Evolutionary conservation across 371 early-diverging fungal species (phyloP), one percentile per base, ranked within the genome.

Genomic region (Mucor racemosus): DNA sequence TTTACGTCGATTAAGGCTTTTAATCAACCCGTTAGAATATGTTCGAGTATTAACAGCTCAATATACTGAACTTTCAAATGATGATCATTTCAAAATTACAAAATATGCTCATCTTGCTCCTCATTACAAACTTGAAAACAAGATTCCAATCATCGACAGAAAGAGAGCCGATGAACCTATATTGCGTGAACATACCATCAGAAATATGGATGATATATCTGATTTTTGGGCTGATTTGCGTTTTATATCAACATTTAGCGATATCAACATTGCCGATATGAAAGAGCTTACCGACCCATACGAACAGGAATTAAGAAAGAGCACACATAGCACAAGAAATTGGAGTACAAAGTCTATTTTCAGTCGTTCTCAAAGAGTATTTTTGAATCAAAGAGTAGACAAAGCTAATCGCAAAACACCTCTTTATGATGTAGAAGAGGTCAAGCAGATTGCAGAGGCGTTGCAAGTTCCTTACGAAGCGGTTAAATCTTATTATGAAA

Each of bases 161-260:
- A 68, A 66, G 14, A 54, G 17, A 15, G 6, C 7, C 0, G 68
- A 56, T 1, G 13, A 21, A 2, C 71, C 73, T 9, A 8, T 73
- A 9, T 8, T 77, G 1, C 61, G 66, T 15, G 71, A 67, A 8
- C 71, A 73, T 48, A 17, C 31, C 10, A 17, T 81, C 5, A 42
- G 62, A 8, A 63, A 58, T 19, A 14, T 44, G 1, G 54, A 65
- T 9, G 76, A 80, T 48, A 4, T 78, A 5, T 6, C 50, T 17
- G 46, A 64, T 9, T 84, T 73, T 55, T 84, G 85, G 85, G 67
- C 70, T 62, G 77, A 74, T 33, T 59, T 84, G 15, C 71, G 74
- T 46, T 82, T 68, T 38, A 26, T 75, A 1, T 76, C 74, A 26
- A 64, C 66, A 4, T 21, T 17, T 21, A 19, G 26, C 11, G 4